Conservation (phyloP, 768 basidiomycete genomes). For the Termitomyces sp. region DNA sequence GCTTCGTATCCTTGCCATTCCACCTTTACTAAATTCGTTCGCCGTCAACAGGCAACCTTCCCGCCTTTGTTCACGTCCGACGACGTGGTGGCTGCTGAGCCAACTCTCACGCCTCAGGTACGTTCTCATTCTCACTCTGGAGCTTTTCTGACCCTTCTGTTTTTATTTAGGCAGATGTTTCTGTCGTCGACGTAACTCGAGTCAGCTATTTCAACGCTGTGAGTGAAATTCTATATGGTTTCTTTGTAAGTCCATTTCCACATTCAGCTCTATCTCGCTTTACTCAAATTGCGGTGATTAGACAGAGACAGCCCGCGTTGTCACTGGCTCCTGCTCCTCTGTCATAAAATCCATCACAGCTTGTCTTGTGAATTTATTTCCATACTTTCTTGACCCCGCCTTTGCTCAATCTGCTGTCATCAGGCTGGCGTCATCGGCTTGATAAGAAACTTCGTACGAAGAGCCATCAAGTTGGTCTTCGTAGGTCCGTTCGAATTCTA, state of each 20-base stretch:
- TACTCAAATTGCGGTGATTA: background rate
- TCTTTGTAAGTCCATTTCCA: background rate
- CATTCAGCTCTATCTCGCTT: background rate
- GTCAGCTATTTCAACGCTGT: background rate
- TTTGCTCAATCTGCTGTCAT: background rate
- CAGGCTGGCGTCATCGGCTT: background rate
- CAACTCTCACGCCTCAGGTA: background rate
- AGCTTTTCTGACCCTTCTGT: background rate
- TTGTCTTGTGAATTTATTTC: background rate
- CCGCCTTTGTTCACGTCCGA: background rate
- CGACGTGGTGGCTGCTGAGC: background rate
- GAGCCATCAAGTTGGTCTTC: background rate
- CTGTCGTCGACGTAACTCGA: background rate
- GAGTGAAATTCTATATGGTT: background rate
- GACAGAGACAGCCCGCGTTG: background rate
- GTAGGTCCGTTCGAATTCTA: background rate
- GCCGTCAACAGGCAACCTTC: background rate
- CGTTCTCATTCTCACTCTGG: background rate
- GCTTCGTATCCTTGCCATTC: background rate
- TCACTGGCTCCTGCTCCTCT: background rate
- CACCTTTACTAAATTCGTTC: background rate
- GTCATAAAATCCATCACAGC: background rate
- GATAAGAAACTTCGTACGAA: background rate
- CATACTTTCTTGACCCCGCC: background rate
- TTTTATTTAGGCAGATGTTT: background rate